phyloP scores from a whole-genome alignment of 73 alveolate genomes.

The Effrenium voratum region DNA sequence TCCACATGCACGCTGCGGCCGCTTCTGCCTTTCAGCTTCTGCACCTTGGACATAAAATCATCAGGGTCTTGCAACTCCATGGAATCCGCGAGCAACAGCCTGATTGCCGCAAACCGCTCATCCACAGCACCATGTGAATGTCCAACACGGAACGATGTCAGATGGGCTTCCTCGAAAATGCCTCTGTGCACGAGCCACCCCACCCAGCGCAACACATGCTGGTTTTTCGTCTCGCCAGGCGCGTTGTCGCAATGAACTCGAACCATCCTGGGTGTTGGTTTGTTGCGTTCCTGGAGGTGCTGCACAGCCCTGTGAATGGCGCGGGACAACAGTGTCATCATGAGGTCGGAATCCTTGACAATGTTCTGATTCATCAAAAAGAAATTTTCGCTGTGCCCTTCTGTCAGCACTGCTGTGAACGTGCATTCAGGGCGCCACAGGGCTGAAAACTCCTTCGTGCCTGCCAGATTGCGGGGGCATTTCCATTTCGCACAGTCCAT shows the following conservation, averaged over 20 bases:
- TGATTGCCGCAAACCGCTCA: neutral
- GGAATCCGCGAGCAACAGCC: neutral
- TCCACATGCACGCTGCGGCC: neutral
- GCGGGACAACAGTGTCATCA: neutral
- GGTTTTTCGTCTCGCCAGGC: neutral
- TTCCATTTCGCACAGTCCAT: neutral
- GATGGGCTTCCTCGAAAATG: neutral
- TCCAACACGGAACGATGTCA: neutral
- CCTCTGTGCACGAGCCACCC: neutral
- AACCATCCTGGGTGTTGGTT: neutral
- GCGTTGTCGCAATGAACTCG: neutral
- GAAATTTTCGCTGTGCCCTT: neutral
- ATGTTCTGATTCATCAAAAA: neutral
- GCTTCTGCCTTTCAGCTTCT: neutral
- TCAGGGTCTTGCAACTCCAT: neutral
- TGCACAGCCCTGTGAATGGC: neutral
- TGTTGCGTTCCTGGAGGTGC: neutral
- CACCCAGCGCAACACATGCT: neutral
- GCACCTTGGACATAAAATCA: neutral
- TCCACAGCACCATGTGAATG: neutral
- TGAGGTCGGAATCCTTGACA: neutral
- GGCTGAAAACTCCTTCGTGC: neutral
- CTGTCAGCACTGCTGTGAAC: neutral
- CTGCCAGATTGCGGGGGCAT: neutral
- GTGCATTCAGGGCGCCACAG: neutral